These are phyloP conservation scores for Durotheca rogersii DNA, from an alignment of 495 filamentous ascomycete species.

Conservation along the genomic window DNA sequence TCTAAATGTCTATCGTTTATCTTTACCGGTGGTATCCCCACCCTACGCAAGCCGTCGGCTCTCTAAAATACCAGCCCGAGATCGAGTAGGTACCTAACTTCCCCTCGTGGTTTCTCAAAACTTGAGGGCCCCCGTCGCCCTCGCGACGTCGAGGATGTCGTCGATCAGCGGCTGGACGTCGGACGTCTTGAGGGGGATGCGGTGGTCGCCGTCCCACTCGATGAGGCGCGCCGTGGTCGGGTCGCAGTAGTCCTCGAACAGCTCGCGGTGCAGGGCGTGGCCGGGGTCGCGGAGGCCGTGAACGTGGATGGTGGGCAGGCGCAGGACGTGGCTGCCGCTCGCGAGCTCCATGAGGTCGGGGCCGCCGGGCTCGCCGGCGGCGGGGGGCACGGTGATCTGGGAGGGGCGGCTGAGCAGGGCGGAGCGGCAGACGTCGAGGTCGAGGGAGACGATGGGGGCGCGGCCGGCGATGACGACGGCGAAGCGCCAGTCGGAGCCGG, in stretches of 20 bases:
- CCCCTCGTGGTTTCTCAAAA: neutral
- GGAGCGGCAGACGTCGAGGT: conserved; percentile 32
- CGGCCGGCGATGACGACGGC: conserved; percentile 58
- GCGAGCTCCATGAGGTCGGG: conserved; percentile 34
- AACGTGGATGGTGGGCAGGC: conserved; percentile 63
- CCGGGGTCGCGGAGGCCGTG: conserved; percentile 60
- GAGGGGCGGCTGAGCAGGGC: conserved; percentile 23
- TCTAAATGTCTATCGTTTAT: no score
- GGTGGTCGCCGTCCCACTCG: conserved; percentile 63
- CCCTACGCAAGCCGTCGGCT: neutral
- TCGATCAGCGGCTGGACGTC: conserved; percentile 54
- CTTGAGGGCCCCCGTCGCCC: conserved; percentile 33
- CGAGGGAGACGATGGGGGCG: conserved; percentile 53
- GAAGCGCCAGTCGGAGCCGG: conserved; percentile 35
- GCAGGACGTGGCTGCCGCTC: conserved; percentile 28
- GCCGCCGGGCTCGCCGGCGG: no score
- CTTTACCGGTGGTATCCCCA: no score
- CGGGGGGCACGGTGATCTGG: conserved; percentile 21
- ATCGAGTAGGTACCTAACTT: no score
- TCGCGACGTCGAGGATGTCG: conserved; percentile 47
- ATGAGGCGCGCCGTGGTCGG: conserved; percentile 45
- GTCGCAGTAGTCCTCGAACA: conserved; percentile 54
- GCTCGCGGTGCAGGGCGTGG: conserved; percentile 50
- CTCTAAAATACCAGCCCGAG: neutral
- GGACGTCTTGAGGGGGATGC: conserved; percentile 56